Evolutionary conservation across 805 yeast species (phyloP).

Genomic region (Starmerella riodocensis): DNA sequence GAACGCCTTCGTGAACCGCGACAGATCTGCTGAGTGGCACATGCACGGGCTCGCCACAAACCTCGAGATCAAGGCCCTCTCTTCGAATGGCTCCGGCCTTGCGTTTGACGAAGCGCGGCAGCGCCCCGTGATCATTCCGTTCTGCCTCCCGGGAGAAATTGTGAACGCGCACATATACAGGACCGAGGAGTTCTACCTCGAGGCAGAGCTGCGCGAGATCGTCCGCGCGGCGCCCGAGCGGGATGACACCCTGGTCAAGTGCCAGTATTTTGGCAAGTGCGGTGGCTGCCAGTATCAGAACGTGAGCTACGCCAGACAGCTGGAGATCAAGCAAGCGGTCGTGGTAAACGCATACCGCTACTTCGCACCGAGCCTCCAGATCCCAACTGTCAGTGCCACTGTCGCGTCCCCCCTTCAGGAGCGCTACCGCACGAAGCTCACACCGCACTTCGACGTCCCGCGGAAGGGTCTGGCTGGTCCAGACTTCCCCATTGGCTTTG

Average conservation of each 20-base stretch:
- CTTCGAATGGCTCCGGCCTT: conserved; percentile 82
- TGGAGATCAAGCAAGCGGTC: conserved; percentile 57
- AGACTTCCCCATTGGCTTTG: conserved; percentile 67
- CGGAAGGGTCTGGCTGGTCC: conserved; percentile 25
- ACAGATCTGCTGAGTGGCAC: conserved; percentile 29
- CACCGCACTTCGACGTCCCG: conserved; percentile 88
- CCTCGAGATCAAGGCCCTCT: conserved; percentile 45
- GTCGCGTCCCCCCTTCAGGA: conserved; percentile 65
- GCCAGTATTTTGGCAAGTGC: conserved; percentile 81
- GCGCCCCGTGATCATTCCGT: conserved; percentile 73
- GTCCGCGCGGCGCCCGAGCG: conserved; percentile 33
- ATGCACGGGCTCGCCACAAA: conserved; percentile 45
- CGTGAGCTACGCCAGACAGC: conserved; percentile 58
- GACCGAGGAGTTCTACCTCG: conserved; percentile 61
- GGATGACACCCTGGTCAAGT: conserved; percentile 49
- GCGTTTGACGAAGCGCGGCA: conserved; percentile 43
- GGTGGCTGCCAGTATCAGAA: conserved; percentile 92
- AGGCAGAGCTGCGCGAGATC: conserved; percentile 55
- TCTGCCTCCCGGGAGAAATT: conserved; percentile 74
- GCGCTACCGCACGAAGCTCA: conserved; percentile 78
- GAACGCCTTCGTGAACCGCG: conserved; percentile 41
- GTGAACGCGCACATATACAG: conserved; percentile 60
- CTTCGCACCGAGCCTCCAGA: conserved; percentile 38
- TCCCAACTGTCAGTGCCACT: conserved; percentile 54
- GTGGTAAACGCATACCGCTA: conserved; percentile 69